Conservation (phyloP, 192 early-diverging fungal species). For the Funneliformis geosporum region DNA sequence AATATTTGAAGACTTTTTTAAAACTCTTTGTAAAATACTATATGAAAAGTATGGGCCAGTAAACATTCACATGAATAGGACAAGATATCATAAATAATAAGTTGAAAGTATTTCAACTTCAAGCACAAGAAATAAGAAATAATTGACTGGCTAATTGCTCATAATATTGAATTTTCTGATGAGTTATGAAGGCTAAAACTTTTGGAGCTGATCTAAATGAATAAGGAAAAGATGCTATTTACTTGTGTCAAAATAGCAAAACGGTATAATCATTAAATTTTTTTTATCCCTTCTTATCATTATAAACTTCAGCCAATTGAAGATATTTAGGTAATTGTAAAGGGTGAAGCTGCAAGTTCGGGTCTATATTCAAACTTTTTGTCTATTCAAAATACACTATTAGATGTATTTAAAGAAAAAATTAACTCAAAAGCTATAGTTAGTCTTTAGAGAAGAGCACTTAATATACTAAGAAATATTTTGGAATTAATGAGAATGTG, state of each 20-base stretch:
- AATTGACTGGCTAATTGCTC: not conserved
- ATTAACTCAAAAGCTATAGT: too few relatives aligned
- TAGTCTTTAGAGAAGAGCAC: too few relatives aligned
- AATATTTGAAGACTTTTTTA: too few relatives aligned
- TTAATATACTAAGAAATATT: too few relatives aligned
- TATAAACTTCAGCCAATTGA: constrained; percentile 21
- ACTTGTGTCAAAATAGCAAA: constrained; percentile 1
- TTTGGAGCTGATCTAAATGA: not conserved
- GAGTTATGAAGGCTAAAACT: constrained; percentile 12
- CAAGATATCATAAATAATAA: not conserved
- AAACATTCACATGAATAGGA: too few relatives aligned
- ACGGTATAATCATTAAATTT: not conserved
- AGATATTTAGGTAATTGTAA: constrained; percentile 15
- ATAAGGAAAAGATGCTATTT: not conserved
- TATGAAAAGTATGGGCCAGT: too few relatives aligned
- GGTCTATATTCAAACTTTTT: constrained; percentile 8
- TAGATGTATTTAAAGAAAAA: too few relatives aligned
- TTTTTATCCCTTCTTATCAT: constrained; percentile 7
- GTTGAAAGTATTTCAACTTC: not conserved
- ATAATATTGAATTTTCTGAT: too few relatives aligned
- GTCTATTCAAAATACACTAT: too few relatives aligned
- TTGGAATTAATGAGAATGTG: too few relatives aligned
- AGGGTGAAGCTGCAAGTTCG: not conserved
- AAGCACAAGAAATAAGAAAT: not conserved
- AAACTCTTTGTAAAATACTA: too few relatives aligned